These are phyloP conservation scores for Tanozyma kutaoensis DNA, from an alignment of 805 yeast species.

Conservation along the genomic window DNA sequence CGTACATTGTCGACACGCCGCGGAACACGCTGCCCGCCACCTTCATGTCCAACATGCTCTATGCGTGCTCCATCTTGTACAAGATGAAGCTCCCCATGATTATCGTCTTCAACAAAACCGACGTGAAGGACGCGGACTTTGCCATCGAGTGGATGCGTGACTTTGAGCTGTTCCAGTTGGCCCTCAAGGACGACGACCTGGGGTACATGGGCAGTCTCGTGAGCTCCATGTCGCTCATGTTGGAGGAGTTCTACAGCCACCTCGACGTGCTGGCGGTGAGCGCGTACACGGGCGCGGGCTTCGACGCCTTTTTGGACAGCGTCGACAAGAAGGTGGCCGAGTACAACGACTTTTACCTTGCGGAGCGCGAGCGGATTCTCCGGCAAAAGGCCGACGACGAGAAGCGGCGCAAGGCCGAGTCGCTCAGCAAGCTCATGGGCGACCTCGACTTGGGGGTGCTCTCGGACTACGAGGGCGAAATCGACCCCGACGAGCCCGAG, in stretches of 20 bases:
- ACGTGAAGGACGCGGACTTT: slow-evolving; percentile 70
- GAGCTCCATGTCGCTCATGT: slow-evolving; percentile 89
- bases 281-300: slow-evolving; percentile 86
- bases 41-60: slow-evolving; percentile 94
- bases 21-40: slow-evolving; percentile 91
- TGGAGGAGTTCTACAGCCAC: slow-evolving; percentile 91
- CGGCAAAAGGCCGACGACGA: slow-evolving; percentile 69
- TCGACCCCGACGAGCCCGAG: slow-evolving; percentile 33
- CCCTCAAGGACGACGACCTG: slow-evolving; percentile 55
- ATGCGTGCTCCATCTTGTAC: slow-evolving; percentile 93
- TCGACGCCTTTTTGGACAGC: slow-evolving; percentile 77
- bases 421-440: slow-evolving; percentile 62
- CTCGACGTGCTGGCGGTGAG: slow-evolving; percentile 89
- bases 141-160: slow-evolving; percentile 97
- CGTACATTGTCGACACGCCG: slow-evolving; percentile 94
- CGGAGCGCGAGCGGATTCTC: slow-evolving; percentile 73
- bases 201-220: slow-evolving; percentile 93
- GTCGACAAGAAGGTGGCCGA: slow-evolving; percentile 84
- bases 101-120: slow-evolving; percentile 90
- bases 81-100: slow-evolving; percentile 96
- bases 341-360: slow-evolving; percentile 68
- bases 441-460: slow-evolving; percentile 66
- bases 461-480: slow-evolving; percentile 38
- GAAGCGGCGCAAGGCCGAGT: slow-evolving; percentile 55
- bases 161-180: slow-evolving; percentile 81